These are phyloP conservation scores for Dothideomycetes sp. DNA, from an alignment of 2,329 filamentous ascomycete species.

Conservation along the genomic window DNA sequence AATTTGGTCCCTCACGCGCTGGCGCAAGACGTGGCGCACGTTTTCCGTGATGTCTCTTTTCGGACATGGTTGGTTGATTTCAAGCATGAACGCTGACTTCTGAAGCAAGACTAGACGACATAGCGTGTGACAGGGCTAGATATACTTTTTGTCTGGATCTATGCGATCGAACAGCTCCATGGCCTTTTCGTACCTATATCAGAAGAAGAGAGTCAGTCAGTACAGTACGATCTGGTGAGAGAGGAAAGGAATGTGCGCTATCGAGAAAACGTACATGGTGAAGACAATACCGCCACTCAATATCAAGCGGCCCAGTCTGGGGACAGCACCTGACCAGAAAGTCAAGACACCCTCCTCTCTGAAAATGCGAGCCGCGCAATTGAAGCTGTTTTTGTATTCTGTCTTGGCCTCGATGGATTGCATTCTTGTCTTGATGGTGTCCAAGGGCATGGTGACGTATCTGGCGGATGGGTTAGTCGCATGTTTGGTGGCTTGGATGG, in stretches of 20 bases:
- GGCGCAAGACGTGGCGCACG: no score
- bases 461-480: slow-evolving; percentile 7
- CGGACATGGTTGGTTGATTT: no score
- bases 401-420: slow-evolving; percentile 80
- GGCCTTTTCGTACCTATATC: slow-evolving; percentile 73
- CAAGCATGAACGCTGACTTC: no score
- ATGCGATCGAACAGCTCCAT: slow-evolving; percentile 75
- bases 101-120: no score
- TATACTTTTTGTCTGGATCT: slow-evolving; percentile 76
- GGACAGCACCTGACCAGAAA: slow-evolving; percentile 89
- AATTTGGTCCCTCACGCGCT: no score
- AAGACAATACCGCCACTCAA: slow-evolving; percentile 96
- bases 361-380: slow-evolving; percentile 74
- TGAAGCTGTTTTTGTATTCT: slow-evolving; percentile 78
- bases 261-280: slow-evolving; percentile 67
- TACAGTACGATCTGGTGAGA: background rate
- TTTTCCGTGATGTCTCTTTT: no score
- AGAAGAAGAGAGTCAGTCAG: slow-evolving; percentile 17
- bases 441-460: slow-evolving; percentile 57
- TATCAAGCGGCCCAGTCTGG: slow-evolving; percentile 72
- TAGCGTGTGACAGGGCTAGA: no score
- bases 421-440: slow-evolving; percentile 95
- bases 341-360: slow-evolving; percentile 82
- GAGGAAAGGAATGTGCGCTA: no score
- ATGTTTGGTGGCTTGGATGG: background rate